These are phyloP conservation scores for Phaeotremella fagi DNA, from an alignment of 768 basidiomycete genomes.

Conservation along the genomic window DNA sequence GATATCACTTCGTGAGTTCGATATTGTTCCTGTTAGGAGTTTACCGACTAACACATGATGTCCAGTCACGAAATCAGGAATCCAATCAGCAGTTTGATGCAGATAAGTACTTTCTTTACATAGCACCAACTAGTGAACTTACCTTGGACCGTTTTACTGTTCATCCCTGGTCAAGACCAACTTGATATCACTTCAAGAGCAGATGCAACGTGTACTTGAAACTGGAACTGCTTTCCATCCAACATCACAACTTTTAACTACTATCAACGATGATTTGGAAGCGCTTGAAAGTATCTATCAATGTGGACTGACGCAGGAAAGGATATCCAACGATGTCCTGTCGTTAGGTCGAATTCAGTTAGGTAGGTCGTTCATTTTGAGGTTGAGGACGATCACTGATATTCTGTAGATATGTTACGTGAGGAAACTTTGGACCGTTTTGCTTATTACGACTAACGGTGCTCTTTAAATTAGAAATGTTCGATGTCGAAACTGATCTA, in stretches of 20 bases:
- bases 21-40: not conserved
- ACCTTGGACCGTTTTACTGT: slow-evolving; percentile 46
- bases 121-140: slow-evolving; percentile 30
- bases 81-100: slow-evolving; percentile 40
- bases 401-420: slow-evolving; percentile 29
- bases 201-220: slow-evolving; percentile 26
- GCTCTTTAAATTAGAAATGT: slow-evolving; percentile 32
- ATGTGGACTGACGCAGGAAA: slow-evolving; percentile 48
- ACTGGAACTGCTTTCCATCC: slow-evolving; percentile 14
- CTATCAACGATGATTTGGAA: slow-evolving; percentile 44
- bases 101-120: slow-evolving; percentile 14
- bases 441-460: not conserved
- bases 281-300: slow-evolving; percentile 50
- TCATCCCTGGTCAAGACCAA: slow-evolving; percentile 47
- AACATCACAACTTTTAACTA: slow-evolving; percentile 32
- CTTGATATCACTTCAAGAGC: slow-evolving; percentile 36
- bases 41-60: not conserved
- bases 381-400: slow-evolving; percentile 10
- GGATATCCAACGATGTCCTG: slow-evolving; percentile 51
- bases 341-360: slow-evolving; percentile 51
- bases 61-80: slow-evolving; percentile 40
- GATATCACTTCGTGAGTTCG: slow-evolving; percentile 50
- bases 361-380: slow-evolving; percentile 33
- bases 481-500: slow-evolving; percentile 43
- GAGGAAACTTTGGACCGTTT: slow-evolving; percentile 3